A percentile compares a stretch with the other conserved stretches of the same genome.
phyloP scores from a whole-genome alignment of 768 basidiomycete genomes.

The Russula earlei region DNA sequence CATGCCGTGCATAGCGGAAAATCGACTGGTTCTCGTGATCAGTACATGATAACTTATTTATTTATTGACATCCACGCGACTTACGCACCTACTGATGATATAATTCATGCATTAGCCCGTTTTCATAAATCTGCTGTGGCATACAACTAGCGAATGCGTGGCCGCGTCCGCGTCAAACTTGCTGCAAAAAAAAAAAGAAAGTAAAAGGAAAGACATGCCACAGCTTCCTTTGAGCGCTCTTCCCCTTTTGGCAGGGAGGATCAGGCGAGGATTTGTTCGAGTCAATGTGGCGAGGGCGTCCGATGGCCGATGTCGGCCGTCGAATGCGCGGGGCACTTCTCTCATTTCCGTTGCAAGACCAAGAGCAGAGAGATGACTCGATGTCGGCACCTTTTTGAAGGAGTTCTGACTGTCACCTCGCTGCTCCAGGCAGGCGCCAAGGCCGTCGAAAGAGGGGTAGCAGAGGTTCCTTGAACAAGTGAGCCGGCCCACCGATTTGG shows the following conservation, averaged over 20 bases:
- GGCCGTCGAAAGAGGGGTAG: slow-evolving; percentile 4
- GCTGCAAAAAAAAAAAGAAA: not conserved
- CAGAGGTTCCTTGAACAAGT: not conserved
- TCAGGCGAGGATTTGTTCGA: not conserved
- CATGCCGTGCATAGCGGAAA: slow-evolving; percentile 19
- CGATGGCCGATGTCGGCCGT: not conserved
- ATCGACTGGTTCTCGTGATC: slow-evolving; percentile 14
- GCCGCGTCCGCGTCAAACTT: not conserved
- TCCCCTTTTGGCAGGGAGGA: not conserved
- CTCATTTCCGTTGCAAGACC: slow-evolving; percentile 8
- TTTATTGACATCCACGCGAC: slow-evolving; percentile 4
- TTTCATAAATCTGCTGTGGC: not conserved
- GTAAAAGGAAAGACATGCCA: too few species aligned
- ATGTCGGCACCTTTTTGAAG: slow-evolving; percentile 5
- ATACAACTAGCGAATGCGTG: slow-evolving; percentile 1
- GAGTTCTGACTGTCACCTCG: not conserved
- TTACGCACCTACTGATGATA: slow-evolving; percentile 4
- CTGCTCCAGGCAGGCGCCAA: not conserved
- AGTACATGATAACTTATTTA: slow-evolving; percentile 16
- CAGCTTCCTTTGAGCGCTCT: not conserved
- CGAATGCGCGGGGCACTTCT: slow-evolving; percentile 8
- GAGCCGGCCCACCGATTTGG: not conserved
- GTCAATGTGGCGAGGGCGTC: not conserved
- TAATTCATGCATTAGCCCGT: not conserved
- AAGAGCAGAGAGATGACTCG: not conserved